Base-by-base conservation (phyloP, 768 basidiomycete species). In the Pulveroboletus ravenelii region DNA sequence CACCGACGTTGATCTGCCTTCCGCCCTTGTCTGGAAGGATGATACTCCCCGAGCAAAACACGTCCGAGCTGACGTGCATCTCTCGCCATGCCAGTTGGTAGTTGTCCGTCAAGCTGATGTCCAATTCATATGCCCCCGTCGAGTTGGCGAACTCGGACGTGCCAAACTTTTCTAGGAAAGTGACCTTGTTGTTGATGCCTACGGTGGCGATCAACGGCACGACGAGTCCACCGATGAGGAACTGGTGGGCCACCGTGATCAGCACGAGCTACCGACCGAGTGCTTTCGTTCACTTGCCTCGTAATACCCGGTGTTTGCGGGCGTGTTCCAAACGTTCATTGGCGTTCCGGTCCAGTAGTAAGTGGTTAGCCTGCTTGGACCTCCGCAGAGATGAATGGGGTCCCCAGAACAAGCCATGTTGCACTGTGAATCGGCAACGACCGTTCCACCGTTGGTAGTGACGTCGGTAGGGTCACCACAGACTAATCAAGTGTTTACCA, bases 71-170 rank as follows among this genome's bases (percentile, higher is more conserved):
- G 56, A 88, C 69, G 52, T 89, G 82, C 85, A 90, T 87, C 53
- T 74, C 75, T 35, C 87, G 83, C 86, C 86, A 91, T 8, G 86
- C 78, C 49, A 65, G 53, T 18, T 38, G 8, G 48, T 71, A 72
- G 31, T 75, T 68, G 52, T 72, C 53, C 0, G 72, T 73, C 31
- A 89, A 70, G 27, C 74, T 81, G 36, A 82, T 63, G 59, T 89
- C 88, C 23, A 91, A 72, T 55, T 91, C 89, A 54, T 88, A 89
- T 1, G 86, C 87, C 9, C 87, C 88, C 14, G 89, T 88, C 5
- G 83, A 75, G 64, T 88, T 88, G 4, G 61, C 51, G 49, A 72
- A 81, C 32, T 79, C 78, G 49, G 75, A 75, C 25, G 87, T 88
- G 10, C 86, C 85, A 3, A 47, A 69, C 63, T 90, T 91, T 66